Conservation (phyloP, 169 alveolate genomes). For the Babesia ovis region DNA sequence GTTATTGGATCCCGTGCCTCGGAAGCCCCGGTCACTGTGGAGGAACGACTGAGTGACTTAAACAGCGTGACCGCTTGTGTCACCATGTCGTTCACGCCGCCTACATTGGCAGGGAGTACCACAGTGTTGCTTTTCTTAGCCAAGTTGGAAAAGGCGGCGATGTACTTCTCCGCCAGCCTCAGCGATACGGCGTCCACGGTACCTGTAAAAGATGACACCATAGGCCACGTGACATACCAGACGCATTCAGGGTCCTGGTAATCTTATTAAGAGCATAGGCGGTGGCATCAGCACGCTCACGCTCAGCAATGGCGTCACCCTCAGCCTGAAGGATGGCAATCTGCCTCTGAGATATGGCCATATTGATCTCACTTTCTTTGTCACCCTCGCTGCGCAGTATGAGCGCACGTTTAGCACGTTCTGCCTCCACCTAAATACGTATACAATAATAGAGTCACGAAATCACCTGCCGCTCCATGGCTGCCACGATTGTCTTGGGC, state of each 20-base stretch:
- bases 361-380: slow-evolving; percentile 87
- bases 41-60: slow-evolving; percentile 43
- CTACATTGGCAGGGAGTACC: slow-evolving; percentile 80
- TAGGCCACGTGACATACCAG: slow-evolving; percentile 45
- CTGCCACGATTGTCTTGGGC: slow-evolving; percentile 88
- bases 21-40: not conserved
- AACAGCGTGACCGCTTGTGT: slow-evolving; percentile 75
- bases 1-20: too few relatives aligned
- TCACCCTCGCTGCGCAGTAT: slow-evolving; percentile 92
- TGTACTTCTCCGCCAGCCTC: slow-evolving; percentile 82
- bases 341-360: slow-evolving; percentile 89
- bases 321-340: slow-evolving; percentile 88
- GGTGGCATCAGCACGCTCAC: slow-evolving; percentile 82
- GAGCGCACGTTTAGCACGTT: slow-evolving; percentile 90
- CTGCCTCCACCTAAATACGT: slow-evolving; percentile 90
- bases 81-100: slow-evolving; percentile 72
- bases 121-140: slow-evolving; percentile 82
- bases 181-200: slow-evolving; percentile 77
- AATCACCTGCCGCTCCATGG: slow-evolving; percentile 88
- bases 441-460: not conserved
- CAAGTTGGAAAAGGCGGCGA: slow-evolving; percentile 80
- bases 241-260: slow-evolving; percentile 68
- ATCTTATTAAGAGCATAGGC: slow-evolving; percentile 79
- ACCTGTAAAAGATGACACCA: not conserved
- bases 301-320: slow-evolving; percentile 86